These are phyloP conservation scores for Stentor roeselii DNA, from an alignment of 73 alveolate genomes.

Conservation along the genomic window DNA sequence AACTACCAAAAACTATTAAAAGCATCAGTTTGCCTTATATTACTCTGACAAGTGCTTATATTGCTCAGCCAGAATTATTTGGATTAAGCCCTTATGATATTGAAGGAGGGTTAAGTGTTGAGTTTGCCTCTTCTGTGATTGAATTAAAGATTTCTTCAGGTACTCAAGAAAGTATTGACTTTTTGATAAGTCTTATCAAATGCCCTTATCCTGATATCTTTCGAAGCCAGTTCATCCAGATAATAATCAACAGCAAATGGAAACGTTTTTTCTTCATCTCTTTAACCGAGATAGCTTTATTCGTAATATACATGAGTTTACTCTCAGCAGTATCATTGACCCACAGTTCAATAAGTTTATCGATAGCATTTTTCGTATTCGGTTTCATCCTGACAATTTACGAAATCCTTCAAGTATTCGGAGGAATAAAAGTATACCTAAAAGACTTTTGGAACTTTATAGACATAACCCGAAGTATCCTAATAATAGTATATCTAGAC, in stretches of 20 bases:
- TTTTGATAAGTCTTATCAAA: not conserved
- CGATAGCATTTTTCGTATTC: not conserved
- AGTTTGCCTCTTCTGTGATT: not conserved
- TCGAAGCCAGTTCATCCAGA: not conserved
- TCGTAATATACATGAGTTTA: not conserved
- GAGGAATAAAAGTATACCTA: not conserved
- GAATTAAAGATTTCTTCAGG: not conserved
- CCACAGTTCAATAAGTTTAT: not conserved
- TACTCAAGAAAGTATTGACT: conserved; percentile 5
- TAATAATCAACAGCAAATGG: not conserved
- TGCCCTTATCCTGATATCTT: not conserved
- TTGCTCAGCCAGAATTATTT: not conserved
- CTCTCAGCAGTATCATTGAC: not conserved
- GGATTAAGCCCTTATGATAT: not conserved
- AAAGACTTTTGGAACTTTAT: not conserved
- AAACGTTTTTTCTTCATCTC: not conserved
- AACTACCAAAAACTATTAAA: not conserved
- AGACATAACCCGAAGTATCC: not conserved
- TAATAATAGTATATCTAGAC: not conserved
- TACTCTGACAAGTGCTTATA: not conserved
- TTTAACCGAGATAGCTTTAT: not conserved
- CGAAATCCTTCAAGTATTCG: conserved; percentile 10
- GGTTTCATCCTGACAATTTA: not conserved
- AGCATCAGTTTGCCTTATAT: not conserved
- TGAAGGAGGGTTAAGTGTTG: not conserved